A percentile compares a stretch with the other conserved stretches of the same genome.
phyloP scores from a whole-genome alignment of 805 yeast genomes.

The Candida broadrunensis region DNA sequence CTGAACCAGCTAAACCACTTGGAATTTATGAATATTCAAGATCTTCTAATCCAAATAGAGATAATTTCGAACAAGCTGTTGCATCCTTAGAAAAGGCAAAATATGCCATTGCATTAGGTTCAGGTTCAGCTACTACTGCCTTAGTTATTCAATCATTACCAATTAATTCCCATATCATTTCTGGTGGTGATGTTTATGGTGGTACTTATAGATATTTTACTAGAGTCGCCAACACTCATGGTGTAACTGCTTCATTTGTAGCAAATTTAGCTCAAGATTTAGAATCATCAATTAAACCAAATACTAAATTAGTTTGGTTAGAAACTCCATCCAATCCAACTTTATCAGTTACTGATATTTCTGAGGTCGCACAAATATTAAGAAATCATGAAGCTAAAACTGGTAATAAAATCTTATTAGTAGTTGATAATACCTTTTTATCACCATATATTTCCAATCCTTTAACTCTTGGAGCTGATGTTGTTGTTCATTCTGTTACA shows the following conservation, averaged over 20 bases:
- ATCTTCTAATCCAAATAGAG: conserved; percentile 84
- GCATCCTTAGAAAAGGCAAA: conserved; percentile 78
- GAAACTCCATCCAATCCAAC: conserved; percentile 92
- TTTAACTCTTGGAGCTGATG: conserved; percentile 76
- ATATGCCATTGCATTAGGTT: conserved; percentile 71
- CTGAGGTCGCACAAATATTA: conserved; percentile 56
- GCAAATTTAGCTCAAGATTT: conserved; percentile 58
- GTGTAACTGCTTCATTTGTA: conserved; percentile 67
- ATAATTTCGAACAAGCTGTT: conserved; percentile 71
- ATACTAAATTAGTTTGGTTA: conserved; percentile 79
- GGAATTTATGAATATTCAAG: conserved; percentile 83
- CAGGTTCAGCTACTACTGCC: conserved; percentile 88
- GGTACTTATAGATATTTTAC: conserved; percentile 91
- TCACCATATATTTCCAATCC: conserved; percentile 89
- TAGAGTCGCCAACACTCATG: conserved; percentile 77
- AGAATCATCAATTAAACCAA: conserved; percentile 50
- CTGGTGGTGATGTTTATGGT: conserved; percentile 86
- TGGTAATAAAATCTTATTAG: conserved; percentile 55
- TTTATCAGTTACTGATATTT: conserved; percentile 71
- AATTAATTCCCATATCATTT: conserved; percentile 68
- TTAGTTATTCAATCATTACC: conserved; percentile 71
- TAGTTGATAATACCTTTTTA: conserved; percentile 85
- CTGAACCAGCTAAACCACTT: conserved; percentile 71
- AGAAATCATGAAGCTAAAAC: conserved; percentile 40
- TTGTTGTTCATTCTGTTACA: conserved; percentile 86